A percentile compares a stretch with the other conserved stretches of the same genome.
These are phyloP conservation scores for Xylariaceae sp. DNA, from an alignment of 2,329 filamentous ascomycete species.

Conservation along the genomic window DNA sequence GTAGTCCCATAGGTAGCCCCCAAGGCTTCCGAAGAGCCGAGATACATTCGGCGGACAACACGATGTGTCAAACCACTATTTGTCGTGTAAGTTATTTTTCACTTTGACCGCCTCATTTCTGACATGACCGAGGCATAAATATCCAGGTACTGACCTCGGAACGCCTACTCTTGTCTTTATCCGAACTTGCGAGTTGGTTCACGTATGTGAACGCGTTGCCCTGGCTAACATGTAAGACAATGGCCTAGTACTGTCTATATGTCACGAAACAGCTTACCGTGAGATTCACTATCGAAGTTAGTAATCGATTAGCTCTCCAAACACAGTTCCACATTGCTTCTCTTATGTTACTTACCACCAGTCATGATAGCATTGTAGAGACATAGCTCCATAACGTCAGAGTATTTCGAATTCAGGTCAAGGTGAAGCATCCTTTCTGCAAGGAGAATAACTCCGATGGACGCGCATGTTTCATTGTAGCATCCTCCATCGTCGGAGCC, in stretches of 20 bases:
- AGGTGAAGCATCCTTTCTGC: slow-evolving; percentile 53
- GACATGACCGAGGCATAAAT: not conserved
- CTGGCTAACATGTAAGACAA: too few relatives aligned
- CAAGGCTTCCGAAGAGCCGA: slow-evolving; percentile 51
- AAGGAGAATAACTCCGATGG: slow-evolving; percentile 58
- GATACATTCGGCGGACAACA: slow-evolving; percentile 60
- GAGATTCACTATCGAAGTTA: slow-evolving; percentile 41
- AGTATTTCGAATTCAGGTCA: slow-evolving; percentile 49
- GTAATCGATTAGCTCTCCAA: slow-evolving; percentile 1
- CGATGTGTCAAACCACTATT: slow-evolving; percentile 53
- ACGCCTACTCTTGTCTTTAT: slow-evolving; percentile 44
- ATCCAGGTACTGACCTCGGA: slow-evolving; percentile 30
- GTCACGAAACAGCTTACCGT: slow-evolving; percentile 27
- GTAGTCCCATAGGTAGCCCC: slow-evolving; percentile 53
- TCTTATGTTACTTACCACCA: slow-evolving; percentile 26
- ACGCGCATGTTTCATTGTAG: slow-evolving; percentile 59
- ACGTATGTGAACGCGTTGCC: slow-evolving; percentile 58
- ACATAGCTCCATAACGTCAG: slow-evolving; percentile 57
- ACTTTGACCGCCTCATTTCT: not conserved
- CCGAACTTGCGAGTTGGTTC: slow-evolving; percentile 56
- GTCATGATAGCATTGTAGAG: slow-evolving; percentile 59
- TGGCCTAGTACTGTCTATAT: too few relatives aligned
- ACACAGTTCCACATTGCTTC: not conserved
- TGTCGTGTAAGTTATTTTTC: not conserved
- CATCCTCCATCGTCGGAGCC: slow-evolving; percentile 58